phyloP scores from a whole-genome alignment of 2,329 filamentous ascomycete species.

The Cladophialophora yegresii region DNA sequence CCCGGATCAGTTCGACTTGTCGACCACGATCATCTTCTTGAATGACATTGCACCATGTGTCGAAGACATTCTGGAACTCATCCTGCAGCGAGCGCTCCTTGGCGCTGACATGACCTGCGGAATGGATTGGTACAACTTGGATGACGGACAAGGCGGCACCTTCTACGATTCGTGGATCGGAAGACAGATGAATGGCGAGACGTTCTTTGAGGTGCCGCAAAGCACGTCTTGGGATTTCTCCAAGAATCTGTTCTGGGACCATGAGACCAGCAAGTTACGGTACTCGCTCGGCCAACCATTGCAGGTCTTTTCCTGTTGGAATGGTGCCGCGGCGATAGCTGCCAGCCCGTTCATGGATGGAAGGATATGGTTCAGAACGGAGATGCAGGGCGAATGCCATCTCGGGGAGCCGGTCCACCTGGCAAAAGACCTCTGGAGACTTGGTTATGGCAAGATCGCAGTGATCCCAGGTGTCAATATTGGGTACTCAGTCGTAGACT shows the following conservation, averaged over 20 bases:
- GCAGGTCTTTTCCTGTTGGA: constrained; percentile 65
- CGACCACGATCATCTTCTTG: constrained; percentile 55
- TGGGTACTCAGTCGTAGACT: constrained; percentile 55
- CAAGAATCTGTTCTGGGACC: constrained; percentile 58
- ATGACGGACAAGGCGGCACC: constrained; percentile 42
- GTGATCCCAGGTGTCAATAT: constrained; percentile 60
- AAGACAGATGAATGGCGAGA: constrained; percentile 55
- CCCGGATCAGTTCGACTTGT: constrained; percentile 36
- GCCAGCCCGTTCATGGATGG: constrained; percentile 52
- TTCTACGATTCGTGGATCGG: constrained; percentile 63
- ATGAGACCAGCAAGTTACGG: constrained; percentile 43
- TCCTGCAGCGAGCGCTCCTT: constrained; percentile 52
- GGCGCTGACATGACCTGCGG: constrained; percentile 60
- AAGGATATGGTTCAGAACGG: constrained; percentile 51
- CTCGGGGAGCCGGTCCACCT: constrained; percentile 60
- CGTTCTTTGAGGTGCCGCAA: constrained; percentile 57
- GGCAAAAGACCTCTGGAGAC: constrained; percentile 59
- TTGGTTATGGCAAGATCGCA: constrained; percentile 56
- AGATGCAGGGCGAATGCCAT: constrained; percentile 50
- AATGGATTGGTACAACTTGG: constrained; percentile 58
- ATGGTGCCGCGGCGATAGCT: constrained; percentile 55
- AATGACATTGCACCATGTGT: constrained; percentile 57
- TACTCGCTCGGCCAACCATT: constrained; percentile 51
- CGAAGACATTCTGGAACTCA: constrained; percentile 61
- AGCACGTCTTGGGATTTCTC: constrained; percentile 55